These are phyloP conservation scores for Russula emetica DNA, from an alignment of 768 basidiomycete genomes.

Conservation along the genomic window DNA sequence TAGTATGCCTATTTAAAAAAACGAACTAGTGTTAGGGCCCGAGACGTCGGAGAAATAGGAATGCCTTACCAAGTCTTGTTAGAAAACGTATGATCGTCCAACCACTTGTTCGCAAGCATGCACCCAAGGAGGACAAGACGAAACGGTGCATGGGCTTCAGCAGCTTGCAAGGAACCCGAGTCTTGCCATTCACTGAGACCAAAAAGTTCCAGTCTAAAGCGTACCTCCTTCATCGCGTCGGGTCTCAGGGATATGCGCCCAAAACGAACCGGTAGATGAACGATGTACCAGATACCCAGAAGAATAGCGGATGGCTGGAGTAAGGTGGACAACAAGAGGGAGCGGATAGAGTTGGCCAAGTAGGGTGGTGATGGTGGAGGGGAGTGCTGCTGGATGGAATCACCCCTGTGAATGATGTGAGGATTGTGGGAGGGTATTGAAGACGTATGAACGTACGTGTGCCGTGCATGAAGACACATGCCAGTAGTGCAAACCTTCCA, in stretches of 20 bases:
- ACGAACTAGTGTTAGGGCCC: background rate
- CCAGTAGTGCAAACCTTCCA: conserved; percentile 83
- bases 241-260: conserved; percentile 46
- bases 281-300: conserved; percentile 78
- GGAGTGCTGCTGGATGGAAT: conserved; percentile 39
- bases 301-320: conserved; percentile 78
- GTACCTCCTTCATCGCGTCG: conserved; percentile 55
- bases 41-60: background rate
- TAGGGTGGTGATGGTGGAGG: conserved; percentile 45
- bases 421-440: background rate
- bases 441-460: conserved; percentile 45
- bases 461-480: conserved; percentile 52
- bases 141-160: conserved; percentile 62
- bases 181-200: conserved; percentile 41
- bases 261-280: conserved; percentile 67
- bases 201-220: conserved; percentile 61
- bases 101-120: conserved; percentile 86
- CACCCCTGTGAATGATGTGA: conserved; percentile 15
- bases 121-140: conserved; percentile 73
- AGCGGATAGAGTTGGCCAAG: conserved; percentile 61
- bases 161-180: conserved; percentile 43
- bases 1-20: conserved; percentile 58
- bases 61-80: conserved; percentile 77
- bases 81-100: conserved; percentile 85
- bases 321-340: conserved; percentile 70